Evolutionary conservation across 2,329 filamentous ascomycete genomes (phyloP), one percentile per base, ranked within the genome.

Genomic region (Stachybotrys echinatus): DNA sequence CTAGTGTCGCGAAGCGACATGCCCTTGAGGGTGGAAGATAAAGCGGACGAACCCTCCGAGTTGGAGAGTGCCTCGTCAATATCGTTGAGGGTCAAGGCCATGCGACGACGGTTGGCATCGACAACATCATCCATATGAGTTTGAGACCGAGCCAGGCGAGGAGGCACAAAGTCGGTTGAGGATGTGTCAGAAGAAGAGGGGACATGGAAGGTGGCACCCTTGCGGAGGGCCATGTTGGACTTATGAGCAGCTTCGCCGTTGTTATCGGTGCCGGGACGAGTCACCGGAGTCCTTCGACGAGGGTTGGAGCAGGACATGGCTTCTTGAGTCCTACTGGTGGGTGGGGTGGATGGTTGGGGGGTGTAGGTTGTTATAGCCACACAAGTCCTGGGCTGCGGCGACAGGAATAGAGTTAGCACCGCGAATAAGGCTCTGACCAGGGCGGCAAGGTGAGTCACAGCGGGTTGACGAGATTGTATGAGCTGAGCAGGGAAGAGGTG

Each of bases 101-200:
- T 83, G 58, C 86, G 86, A 62, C 85, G 82, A 63, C 82, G 77
- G 60, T 85, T 80, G 55, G 84, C 82, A 61, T 84, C 83, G 65
- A 88, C 78, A 50, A 87, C 82, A 77, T 87, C 84, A 70, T 89
- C 85, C 52, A 89, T 72, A 55, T 73, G 79, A 48, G 86, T 88
- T 58, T 87, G 83, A 46, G 87, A 84, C 52, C 87, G 84, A 58
- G 79, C 78, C 60, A 88, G 75, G 40, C 71, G 69, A 50, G 80
- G 79, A 52, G 79, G 75, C 48, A 66, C 66, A 58, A 80, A 79
- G 50, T 64, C 64, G 51, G 72, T 71, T 52, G 69, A 64, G 46
- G 57, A 52, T 45, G 63, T 56, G 57, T 63, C 66, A 52, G 76
- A 72, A 62, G 77, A 77, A 37, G 63, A 57, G 52, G 65, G 75